Evolutionary conservation across 2,329 filamentous ascomycete species (phyloP).

Genomic region (Alternaria gansuensis): DNA sequence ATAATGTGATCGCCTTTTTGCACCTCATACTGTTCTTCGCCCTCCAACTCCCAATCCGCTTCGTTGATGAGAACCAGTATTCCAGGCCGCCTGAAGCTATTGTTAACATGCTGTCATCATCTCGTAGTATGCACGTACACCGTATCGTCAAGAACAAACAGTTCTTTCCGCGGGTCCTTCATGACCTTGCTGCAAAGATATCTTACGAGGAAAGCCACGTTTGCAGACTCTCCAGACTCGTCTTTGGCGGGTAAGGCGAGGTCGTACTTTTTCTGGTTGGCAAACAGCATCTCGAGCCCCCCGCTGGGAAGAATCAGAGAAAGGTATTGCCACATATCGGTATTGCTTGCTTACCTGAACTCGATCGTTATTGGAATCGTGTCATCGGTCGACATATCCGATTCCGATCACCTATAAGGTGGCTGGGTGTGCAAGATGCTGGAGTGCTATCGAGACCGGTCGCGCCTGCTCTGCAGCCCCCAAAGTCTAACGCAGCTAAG

Average conservation of each 20-base stretch:
- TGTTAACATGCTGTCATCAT: slow-evolving; percentile 24
- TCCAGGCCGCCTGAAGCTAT: slow-evolving; percentile 77
- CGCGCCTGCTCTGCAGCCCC: slow-evolving; percentile 17
- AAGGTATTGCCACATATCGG: background rate
- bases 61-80: slow-evolving; percentile 98
- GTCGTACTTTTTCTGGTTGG: slow-evolving; percentile 77
- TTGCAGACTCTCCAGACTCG: slow-evolving; percentile 68
- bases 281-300: slow-evolving; percentile 93
- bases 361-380: slow-evolving; percentile 72
- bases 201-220: slow-evolving; percentile 77
- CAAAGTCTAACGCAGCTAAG: slow-evolving; percentile 26
- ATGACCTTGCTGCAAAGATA: slow-evolving; percentile 84
- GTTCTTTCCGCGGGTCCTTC: slow-evolving; percentile 82
- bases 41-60: slow-evolving; percentile 97
- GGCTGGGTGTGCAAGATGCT: background rate
- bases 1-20: slow-evolving; percentile 85
- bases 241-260: slow-evolving; percentile 72
- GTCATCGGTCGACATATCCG: slow-evolving; percentile 35
- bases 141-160: slow-evolving; percentile 86
- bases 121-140: slow-evolving; percentile 69
- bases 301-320: slow-evolving; percentile 63
- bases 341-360: slow-evolving; percentile 64
- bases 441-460: slow-evolving; percentile 3
- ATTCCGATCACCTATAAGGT: slow-evolving; percentile 20
- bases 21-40: slow-evolving; percentile 88